A percentile compares a stretch with the other conserved stretches of the same genome.
phyloP scores from a whole-genome alignment of 2,329 filamentous ascomycete species.

The Fusarium pseudocircinatum region DNA sequence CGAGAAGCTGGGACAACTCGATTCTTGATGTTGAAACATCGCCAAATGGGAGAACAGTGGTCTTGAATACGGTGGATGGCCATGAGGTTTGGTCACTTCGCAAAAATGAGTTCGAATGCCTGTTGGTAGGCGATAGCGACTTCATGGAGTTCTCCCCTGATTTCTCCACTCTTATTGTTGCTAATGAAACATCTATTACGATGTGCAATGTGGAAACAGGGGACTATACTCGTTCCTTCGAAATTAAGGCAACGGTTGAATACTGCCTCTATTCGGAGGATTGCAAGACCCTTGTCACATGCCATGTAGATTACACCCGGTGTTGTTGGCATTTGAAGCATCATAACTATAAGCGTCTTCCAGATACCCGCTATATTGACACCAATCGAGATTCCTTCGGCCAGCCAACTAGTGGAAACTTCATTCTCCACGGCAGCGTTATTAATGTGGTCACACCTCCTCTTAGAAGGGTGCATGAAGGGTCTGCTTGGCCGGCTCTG shows the following conservation, averaged over 20 bases:
- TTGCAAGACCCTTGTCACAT: background rate
- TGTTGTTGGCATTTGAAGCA: background rate
- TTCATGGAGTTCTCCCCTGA: background rate
- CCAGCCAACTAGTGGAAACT: no score
- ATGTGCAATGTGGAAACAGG: accelerated
- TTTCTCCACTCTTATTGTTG: accelerated
- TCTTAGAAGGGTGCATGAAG: no score
- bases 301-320: accelerated
- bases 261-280: background rate
- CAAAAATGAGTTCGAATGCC: background rate
- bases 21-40: accelerated
- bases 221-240: accelerated
- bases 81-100: accelerated
- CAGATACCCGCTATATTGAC: accelerated
- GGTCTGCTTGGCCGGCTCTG: no score
- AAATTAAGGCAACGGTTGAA: no score
- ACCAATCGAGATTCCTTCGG: accelerated
- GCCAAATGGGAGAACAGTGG: background rate
- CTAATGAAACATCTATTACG: accelerated
- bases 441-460: background rate
- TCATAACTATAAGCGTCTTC: background rate
- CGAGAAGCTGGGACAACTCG: accelerated
- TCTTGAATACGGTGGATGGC: accelerated
- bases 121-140: accelerated
- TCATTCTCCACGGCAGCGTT: accelerated